These are phyloP conservation scores for Curvularia spicifera DNA, from an alignment of 2,329 filamentous ascomycete genomes.

Conservation along the genomic window DNA sequence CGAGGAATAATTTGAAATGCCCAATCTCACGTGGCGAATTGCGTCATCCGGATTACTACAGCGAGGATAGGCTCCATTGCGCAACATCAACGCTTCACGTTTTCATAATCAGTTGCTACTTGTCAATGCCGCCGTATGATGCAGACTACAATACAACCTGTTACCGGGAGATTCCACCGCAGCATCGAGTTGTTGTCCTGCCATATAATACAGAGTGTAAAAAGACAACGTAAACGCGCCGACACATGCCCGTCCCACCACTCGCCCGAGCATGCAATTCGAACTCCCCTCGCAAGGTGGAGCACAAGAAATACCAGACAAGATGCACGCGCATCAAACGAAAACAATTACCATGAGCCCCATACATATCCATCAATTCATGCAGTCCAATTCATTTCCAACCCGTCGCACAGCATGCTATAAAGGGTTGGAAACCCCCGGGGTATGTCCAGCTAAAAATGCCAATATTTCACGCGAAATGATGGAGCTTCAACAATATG, in stretches of 20 bases:
- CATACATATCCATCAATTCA: constrained; percentile 24
- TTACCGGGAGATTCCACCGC: neutral
- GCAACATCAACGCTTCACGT: neutral
- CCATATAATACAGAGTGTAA: constrained; percentile 9
- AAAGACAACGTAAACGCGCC: constrained; percentile 5
- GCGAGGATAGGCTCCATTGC: constrained; percentile 11
- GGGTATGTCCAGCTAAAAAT: constrained; percentile 32
- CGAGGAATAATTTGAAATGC: constrained; percentile 16
- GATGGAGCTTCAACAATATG: constrained; percentile 11
- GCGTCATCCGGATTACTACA: constrained; percentile 38
- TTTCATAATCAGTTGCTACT: neutral
- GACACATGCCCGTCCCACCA: constrained; percentile 3
- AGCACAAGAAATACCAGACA: neutral
- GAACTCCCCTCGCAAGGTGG: constrained; percentile 1
- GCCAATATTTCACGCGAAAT: constrained; percentile 23
- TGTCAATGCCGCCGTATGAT: neutral
- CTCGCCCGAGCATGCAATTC: constrained; percentile 3
- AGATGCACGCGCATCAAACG: constrained; percentile 12
- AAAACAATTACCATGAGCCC: constrained; percentile 23
- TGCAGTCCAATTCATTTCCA: constrained; percentile 11
- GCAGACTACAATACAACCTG: constrained; percentile 4
- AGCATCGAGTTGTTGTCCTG: constrained; percentile 3
- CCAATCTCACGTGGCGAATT: constrained; percentile 38
- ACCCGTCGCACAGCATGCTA: constrained; percentile 7
- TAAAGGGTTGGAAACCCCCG: constrained; percentile 7